A percentile compares a stretch with the other conserved stretches of the same genome.
phyloP scores from a whole-genome alignment of 1,284 basidiomycete species.

The Phylloboletellus chloephorus region DNA sequence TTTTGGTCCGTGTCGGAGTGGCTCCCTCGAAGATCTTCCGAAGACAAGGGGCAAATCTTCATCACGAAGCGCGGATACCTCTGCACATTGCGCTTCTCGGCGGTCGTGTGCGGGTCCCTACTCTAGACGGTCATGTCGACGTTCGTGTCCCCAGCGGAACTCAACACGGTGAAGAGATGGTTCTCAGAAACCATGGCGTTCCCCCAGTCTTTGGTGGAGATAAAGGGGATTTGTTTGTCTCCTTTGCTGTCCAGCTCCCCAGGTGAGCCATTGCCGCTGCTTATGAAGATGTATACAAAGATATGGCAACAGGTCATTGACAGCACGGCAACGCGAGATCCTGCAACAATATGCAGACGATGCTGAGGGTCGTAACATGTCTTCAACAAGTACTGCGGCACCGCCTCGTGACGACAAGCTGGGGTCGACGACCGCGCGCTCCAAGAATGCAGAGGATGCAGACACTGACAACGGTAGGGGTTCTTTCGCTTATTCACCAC shows the following conservation, averaged over 20 bases:
- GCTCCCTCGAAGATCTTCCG: constrained; percentile 80
- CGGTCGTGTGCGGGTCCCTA: constrained; percentile 89
- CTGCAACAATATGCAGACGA: constrained; percentile 92
- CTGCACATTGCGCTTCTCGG: constrained; percentile 90
- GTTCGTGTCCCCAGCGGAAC: constrained; percentile 92
- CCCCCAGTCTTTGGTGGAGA: constrained; percentile 60
- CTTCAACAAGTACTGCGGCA: constrained; percentile 19
- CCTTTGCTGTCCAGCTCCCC: constrained; percentile 85
- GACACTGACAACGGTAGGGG: constrained; percentile 62
- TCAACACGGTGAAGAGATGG: constrained; percentile 96
- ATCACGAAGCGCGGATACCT: constrained; percentile 89
- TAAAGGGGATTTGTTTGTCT: constrained; percentile 88
- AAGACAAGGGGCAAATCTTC: constrained; percentile 89
- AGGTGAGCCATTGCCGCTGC: constrained; percentile 51
- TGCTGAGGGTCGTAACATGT: constrained; percentile 62
- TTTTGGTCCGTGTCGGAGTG: constrained; percentile 86
- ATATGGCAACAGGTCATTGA: constrained; percentile 58
- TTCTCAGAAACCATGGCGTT: constrained; percentile 87
- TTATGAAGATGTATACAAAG: constrained; percentile 17
- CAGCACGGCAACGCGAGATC: constrained; percentile 79
- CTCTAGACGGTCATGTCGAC: constrained; percentile 93
- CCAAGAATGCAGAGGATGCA: constrained; percentile 27
- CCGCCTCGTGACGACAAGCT: constrained; percentile 20
- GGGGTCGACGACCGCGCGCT: constrained; percentile 24
- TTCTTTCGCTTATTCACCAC: constrained; percentile 53